phyloP scores from a whole-genome alignment of 768 basidiomycete species.

The Pleurotus salmoneostramineus region DNA sequence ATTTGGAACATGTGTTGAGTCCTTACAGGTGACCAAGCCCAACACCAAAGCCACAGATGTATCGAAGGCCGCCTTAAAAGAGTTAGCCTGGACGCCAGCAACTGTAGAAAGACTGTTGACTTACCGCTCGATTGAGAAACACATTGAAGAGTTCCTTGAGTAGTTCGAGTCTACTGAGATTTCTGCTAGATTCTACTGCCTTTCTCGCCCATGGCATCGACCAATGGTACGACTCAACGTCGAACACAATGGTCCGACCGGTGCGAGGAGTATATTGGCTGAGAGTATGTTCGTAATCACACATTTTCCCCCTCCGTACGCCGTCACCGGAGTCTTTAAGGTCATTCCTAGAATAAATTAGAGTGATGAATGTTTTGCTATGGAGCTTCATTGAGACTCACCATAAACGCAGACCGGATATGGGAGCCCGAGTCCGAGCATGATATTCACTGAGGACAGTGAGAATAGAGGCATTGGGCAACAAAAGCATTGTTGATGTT shows the following conservation, averaged over 20 bases:
- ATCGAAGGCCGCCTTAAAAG: slow-evolving; percentile 22
- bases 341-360: slow-evolving; percentile 11
- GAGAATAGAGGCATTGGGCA: slow-evolving; percentile 14
- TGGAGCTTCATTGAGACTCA: background rate
- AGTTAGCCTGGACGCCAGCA: background rate
- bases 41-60: slow-evolving; percentile 21
- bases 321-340: slow-evolving; percentile 13
- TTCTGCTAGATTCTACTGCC: slow-evolving; percentile 13
- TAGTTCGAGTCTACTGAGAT: slow-evolving; percentile 18
- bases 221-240: slow-evolving; percentile 5
- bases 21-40: slow-evolving; percentile 23
- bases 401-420: slow-evolving; percentile 18
- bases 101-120: background rate
- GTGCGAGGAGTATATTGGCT: background rate
- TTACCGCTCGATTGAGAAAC: slow-evolving; percentile 23
- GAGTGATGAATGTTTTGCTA: background rate
- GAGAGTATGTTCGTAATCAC: background rate
- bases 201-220: background rate
- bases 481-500: slow-evolving; percentile 10
- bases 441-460: slow-evolving; percentile 15
- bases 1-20: background rate
- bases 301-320: background rate
- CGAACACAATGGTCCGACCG: background rate
- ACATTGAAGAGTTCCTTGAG: slow-evolving; percentile 23
- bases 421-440: background rate